These are phyloP conservation scores for Leccinum uliginosum DNA, from an alignment of 768 basidiomycete species.

Conservation along the genomic window DNA sequence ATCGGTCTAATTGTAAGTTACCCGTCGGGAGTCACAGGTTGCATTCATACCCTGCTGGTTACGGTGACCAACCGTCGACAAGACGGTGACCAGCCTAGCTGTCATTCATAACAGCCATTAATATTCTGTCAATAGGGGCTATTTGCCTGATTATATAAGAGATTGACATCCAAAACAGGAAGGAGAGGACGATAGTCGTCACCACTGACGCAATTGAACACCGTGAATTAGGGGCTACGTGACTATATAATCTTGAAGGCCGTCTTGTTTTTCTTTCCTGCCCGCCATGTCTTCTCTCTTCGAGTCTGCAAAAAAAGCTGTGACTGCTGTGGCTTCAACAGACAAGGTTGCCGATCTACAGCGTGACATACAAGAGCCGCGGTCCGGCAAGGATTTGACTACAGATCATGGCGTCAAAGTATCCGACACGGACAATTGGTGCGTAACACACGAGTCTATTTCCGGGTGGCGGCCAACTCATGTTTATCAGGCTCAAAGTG, in stretches of 20 bases:
- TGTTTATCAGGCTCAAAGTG: conserved; percentile 48
- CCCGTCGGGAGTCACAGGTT: background rate
- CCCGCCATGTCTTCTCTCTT: conserved; percentile 12
- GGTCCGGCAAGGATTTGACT: conserved; percentile 35
- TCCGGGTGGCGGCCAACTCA: conserved; percentile 5
- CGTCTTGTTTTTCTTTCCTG: background rate
- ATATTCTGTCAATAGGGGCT: background rate
- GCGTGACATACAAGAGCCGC: conserved; percentile 22
- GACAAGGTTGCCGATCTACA: conserved; percentile 24
- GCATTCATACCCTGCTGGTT: background rate
- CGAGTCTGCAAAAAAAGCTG: conserved; percentile 14
- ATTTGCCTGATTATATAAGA: background rate
- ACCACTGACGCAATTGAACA: conserved; percentile 19
- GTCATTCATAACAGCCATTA: no score
- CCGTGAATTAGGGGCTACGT: conserved; percentile 6
- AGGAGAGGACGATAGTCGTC: conserved; percentile 8
- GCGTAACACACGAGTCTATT: background rate
- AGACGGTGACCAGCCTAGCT: no score
- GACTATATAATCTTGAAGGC: background rate
- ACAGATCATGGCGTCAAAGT: conserved; percentile 61
- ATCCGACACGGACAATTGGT: conserved; percentile 67
- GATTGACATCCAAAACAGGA: background rate
- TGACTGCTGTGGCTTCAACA: conserved; percentile 8
- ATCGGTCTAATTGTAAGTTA: no score
- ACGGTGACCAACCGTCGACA: no score